These are phyloP conservation scores for Penicillium coffeae DNA, from an alignment of 495 filamentous ascomycete genomes.

Conservation along the genomic window DNA sequence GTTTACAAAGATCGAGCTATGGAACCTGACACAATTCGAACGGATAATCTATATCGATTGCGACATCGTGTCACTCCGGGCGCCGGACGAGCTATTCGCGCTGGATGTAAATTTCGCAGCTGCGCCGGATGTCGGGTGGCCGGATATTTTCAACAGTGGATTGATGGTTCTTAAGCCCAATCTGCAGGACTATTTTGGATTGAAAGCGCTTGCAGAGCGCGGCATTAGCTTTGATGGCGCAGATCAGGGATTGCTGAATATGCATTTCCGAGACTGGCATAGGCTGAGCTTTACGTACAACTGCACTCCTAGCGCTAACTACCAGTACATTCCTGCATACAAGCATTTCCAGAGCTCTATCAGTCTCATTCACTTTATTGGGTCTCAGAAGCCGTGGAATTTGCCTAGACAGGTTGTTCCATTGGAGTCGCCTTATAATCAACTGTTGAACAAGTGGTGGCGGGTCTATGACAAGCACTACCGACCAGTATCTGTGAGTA, in stretches of 20 bases:
- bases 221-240: slow-evolving; percentile 96
- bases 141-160: slow-evolving; percentile 96
- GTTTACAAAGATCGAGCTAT: slow-evolving; percentile 95
- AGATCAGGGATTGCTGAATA: slow-evolving; percentile 93
- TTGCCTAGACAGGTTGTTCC: slow-evolving; percentile 59
- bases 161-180: slow-evolving; percentile 89
- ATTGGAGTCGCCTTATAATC: slow-evolving; percentile 64
- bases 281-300: slow-evolving; percentile 94
- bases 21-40: slow-evolving; percentile 85
- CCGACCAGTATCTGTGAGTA: slow-evolving; percentile 35
- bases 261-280: slow-evolving; percentile 86
- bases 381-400: slow-evolving; percentile 83
- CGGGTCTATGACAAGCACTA: slow-evolving; percentile 86
- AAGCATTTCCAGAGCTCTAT: slow-evolving; percentile 85
- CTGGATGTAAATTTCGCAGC: slow-evolving; percentile 77
- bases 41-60: slow-evolving; percentile 91
- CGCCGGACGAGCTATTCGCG: slow-evolving; percentile 89
- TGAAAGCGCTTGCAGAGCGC: slow-evolving; percentile 74
- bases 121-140: slow-evolving; percentile 95
- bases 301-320: slow-evolving; percentile 88
- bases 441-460: slow-evolving; percentile 85
- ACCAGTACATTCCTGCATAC: slow-evolving; percentile 94
- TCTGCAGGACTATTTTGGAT: slow-evolving; percentile 78
- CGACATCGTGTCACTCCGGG: slow-evolving; percentile 80
- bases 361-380: slow-evolving; percentile 90